Percentiles rank a stretch among this genome's conserved stretches.
These are phyloP conservation scores for Ophiostoma sp. DNA, from an alignment of 2,329 filamentous ascomycete species.

Conservation along the genomic window DNA sequence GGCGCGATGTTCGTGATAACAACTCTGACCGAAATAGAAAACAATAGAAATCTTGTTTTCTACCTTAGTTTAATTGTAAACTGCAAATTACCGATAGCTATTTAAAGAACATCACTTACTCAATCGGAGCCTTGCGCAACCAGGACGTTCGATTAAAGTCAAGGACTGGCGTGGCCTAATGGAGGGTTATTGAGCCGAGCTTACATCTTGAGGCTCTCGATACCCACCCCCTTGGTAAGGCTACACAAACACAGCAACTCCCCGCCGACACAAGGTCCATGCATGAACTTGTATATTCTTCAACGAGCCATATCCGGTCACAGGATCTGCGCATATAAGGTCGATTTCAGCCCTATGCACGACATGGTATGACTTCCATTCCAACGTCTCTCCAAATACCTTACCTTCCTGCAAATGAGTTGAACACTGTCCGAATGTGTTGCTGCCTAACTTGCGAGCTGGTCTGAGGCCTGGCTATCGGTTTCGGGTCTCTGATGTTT, in stretches of 20 bases:
- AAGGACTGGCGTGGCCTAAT: neutral
- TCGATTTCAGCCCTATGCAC: neutral
- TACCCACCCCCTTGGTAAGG: neutral
- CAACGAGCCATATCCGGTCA: neutral
- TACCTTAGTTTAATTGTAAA: too few relatives aligned
- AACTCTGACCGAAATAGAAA: too few relatives aligned
- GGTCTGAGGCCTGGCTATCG: too few relatives aligned
- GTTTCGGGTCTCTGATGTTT: neutral
- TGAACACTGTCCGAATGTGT: too few relatives aligned
- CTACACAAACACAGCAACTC: conserved; percentile 1
- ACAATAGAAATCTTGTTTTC: too few relatives aligned
- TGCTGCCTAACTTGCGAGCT: neutral
- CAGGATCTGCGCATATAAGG: neutral
- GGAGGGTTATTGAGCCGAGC: conserved; percentile 2
- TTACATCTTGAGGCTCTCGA: neutral
- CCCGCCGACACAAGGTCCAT: neutral
- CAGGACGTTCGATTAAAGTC: neutral
- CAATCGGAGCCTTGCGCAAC: neutral
- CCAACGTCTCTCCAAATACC: neutral
- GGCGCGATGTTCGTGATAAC: too few relatives aligned
- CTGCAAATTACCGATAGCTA: too few relatives aligned
- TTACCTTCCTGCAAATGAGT: too few relatives aligned
- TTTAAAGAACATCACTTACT: too few relatives aligned
- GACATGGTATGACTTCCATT: neutral
- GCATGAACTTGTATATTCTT: neutral